These are phyloP conservation scores for Solanum chmielewskii DNA, from an alignment of 257 asterid species.

Conservation along the genomic window DNA sequence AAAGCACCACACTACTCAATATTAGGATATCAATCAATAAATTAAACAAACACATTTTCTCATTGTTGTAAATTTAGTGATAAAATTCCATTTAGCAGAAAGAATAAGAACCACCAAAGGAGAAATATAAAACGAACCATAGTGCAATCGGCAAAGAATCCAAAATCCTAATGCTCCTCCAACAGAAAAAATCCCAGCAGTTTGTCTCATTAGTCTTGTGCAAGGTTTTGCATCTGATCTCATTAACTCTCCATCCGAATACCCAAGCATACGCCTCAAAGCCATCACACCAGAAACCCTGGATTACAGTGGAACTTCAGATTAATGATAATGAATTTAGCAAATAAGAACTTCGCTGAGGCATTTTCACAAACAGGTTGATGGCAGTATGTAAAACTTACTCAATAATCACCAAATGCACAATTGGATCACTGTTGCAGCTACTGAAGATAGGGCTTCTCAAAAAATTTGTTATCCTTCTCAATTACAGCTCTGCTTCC, in stretches of 20 bases:
- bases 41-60: background rate
- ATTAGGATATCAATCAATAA: background rate
- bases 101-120: background rate
- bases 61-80: background rate
- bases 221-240: conserved; percentile 85
- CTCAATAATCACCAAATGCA: background rate
- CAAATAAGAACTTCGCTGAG: background rate
- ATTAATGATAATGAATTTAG: background rate
- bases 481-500: background rate
- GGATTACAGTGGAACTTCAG: background rate
- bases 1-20: background rate
- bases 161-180: conserved; percentile 90
- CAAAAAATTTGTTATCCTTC: background rate
- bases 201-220: conserved; percentile 69
- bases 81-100: background rate
- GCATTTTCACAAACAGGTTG: background rate
- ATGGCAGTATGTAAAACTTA: background rate
- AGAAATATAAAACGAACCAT: conserved; percentile 30
- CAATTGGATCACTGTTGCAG: background rate
- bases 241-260: conserved; percentile 81
- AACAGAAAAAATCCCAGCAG: conserved; percentile 69
- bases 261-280: conserved; percentile 67
- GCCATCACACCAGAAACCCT: conserved; percentile 35
- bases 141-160: conserved; percentile 85
- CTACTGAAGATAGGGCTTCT: background rate